Evolutionary conservation across 352 stramenopile genomes (phyloP), one percentile per base, ranked within the genome.

Genomic region (Phytophthora syringae): DNA sequence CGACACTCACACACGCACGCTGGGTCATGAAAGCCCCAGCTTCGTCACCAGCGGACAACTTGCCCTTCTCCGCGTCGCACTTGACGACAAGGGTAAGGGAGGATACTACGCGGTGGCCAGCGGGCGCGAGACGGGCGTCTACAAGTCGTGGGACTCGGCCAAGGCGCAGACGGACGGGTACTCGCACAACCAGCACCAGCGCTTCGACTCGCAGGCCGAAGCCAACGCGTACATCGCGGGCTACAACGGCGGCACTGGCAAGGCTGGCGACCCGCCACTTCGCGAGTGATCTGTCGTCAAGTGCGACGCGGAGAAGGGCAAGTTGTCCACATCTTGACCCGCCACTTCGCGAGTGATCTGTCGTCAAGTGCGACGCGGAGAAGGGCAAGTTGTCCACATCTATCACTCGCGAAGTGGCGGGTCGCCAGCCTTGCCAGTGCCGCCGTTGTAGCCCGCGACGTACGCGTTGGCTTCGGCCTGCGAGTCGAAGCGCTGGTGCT

Each of bases 401-500:
- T 10, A 32, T 32, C 27, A 45, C 6, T 45, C 39, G 39, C 39
- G 39, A 24, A 52, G 15, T 24, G 28, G 45, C 5, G 39, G 39
- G 39, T 21, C 24, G 39, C 22, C 45, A 5, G 24, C 2, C 45
- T 52, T 32, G 50, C 50, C 30, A 10, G 50, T 57, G 30, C 20
- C 32, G 34, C 50, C 28, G 13, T 57, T 57, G 50, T 57, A 55
- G 3, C 48, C 48, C 25, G 30, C 30, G 18, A 57, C 16, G 32
- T 57, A 57, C 30, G 50, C n/a, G 34, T 57, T 57, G 50, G 50
- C 50, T 34, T 57, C 50, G 50, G 50, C 50, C 21, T 32, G 50
- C 34, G 49, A 22, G 49, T 55, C 49, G 28, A 56, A 56, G 18
- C 49, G 28, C 32, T 57, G 51, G 51, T 58, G 51, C 13, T 58